phyloP scores from a whole-genome alignment of 169 alveolate genomes.

The Plasmodium yoelii region DNA sequence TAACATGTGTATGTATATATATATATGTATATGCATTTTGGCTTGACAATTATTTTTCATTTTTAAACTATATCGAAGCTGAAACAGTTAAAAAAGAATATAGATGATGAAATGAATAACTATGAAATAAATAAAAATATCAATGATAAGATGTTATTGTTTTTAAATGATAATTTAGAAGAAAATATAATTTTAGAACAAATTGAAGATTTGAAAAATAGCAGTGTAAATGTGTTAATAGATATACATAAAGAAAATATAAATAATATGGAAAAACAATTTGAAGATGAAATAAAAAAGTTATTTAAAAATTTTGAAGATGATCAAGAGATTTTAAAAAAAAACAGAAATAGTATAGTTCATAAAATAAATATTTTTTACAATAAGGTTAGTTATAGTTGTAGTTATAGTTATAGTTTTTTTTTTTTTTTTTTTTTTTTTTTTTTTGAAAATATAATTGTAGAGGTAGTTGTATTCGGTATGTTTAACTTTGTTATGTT shows the following conservation, averaged over 20 bases:
- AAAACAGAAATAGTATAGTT: constrained; percentile 33
- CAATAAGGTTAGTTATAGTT: constrained; percentile 33
- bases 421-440: too few species aligned
- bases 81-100: constrained; percentile 45
- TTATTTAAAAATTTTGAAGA: constrained; percentile 39
- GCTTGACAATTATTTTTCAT: neutral
- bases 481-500: too few species aligned
- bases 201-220: constrained; percentile 48
- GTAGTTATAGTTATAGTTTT: too few species aligned
- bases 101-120: constrained; percentile 51
- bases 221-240: constrained; percentile 22
- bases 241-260: constrained; percentile 53
- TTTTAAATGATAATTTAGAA: constrained; percentile 44
- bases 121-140: constrained; percentile 58
- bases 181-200: constrained; percentile 35
- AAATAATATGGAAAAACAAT: constrained; percentile 32
- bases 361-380: constrained; percentile 51
- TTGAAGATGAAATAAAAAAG: constrained; percentile 42
- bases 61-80: constrained; percentile 6
- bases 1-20: too few species aligned
- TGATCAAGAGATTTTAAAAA: constrained; percentile 25
- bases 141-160: constrained; percentile 39
- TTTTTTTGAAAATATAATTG: neutral
- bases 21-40: neutral
- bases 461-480: neutral